Conservation (phyloP, 2,329 filamentous ascomycete species). For the Didymella keratinophila region DNA sequence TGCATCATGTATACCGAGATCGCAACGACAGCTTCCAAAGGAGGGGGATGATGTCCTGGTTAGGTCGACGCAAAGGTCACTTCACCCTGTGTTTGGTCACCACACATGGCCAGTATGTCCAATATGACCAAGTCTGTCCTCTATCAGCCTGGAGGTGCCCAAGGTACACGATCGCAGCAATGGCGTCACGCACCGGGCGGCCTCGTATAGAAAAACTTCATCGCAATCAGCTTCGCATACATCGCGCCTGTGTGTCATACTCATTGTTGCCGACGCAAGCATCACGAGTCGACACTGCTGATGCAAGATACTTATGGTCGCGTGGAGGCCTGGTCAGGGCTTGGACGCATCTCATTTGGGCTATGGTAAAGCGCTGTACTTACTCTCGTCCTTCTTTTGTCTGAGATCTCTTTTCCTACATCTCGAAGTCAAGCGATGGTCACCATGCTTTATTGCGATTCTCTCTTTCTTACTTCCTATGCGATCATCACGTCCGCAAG, state of each 20-base stretch:
- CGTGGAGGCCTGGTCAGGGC: too few species aligned
- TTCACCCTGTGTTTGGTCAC: too few species aligned
- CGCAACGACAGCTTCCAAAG: background rate
- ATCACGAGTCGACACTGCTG: background rate
- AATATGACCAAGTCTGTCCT: background rate
- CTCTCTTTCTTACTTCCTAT: background rate
- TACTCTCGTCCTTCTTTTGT: too few species aligned
- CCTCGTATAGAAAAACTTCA: background rate
- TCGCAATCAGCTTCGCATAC: background rate
- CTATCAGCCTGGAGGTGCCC: background rate
- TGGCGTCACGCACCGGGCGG: background rate
- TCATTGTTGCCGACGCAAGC: background rate
- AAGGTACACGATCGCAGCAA: background rate
- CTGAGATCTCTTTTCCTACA: background rate
- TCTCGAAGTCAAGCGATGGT: background rate
- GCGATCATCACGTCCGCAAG: background rate
- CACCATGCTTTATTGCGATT: background rate
- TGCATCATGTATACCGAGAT: background rate
- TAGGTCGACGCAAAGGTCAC: background rate
- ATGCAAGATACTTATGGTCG: too few species aligned
- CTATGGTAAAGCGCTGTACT: too few species aligned
- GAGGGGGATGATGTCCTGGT: too few species aligned
- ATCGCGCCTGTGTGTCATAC: background rate
- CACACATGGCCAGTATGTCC: background rate
- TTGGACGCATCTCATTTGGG: too few species aligned